Evolutionary conservation across 345 rosid species (phyloP), one percentile per base, ranked within the genome.

Genomic region (Arabidopsis arenosa): DNA sequence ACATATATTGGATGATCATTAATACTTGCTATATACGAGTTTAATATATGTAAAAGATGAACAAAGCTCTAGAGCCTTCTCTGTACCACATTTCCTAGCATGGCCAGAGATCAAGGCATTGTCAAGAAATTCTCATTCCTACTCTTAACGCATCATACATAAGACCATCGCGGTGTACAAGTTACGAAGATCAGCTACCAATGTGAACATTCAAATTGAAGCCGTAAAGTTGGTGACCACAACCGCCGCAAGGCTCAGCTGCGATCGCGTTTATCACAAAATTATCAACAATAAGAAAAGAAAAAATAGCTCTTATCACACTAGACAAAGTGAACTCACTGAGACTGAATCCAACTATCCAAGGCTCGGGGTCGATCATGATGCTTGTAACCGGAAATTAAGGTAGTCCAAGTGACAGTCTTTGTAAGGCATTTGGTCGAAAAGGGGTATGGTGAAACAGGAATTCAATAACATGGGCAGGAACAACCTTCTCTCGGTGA

Each of bases 321-420:
- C 86, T 85, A 4, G 88, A 85, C 60, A 89, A 70, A 2, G 89
- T 85, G 58, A 82, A 84, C 61, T 84, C 77, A 63, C 84, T 85
- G 4, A 90, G 90, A 63, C 47, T 13, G 15, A 82, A 48, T 3
- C 83, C 86, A 17, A 39, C 26, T 23, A 23, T 23, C 26, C 26
- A 23, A 23, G n/a, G 5, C 79, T 61, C 68, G 58, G 21, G 89
- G 73, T 32, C 47, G 77, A 37, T 59, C 77, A 62, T 76, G 75
- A 61, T 89, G 91, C n/a, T 89, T 83, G 74, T 80, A 89, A 55
- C 88, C 93, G 9, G 84, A 76, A 35, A 88, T 86, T 80, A 89
- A 68, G 4, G 83, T 80, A 14, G 89, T 89, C 93, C 91, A 89
- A 48, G 83, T 69, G 41, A 85, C 86, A 74, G 60, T 85, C 88